phyloP scores from a whole-genome alignment of 495 filamentous ascomycete species.

The Penicillium alfredii region DNA sequence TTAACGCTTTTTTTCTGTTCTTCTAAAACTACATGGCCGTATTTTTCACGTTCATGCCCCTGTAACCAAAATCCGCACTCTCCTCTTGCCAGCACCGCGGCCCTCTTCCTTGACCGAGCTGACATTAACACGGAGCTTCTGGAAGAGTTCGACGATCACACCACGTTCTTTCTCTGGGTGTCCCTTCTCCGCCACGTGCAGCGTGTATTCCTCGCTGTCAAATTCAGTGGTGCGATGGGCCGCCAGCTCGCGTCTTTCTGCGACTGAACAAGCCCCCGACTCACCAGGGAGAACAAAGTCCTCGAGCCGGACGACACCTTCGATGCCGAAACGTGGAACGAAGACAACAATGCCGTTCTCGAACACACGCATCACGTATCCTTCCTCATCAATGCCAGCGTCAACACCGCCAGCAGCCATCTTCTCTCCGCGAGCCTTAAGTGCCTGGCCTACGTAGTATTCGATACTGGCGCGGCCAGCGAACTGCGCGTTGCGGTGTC shows the following conservation, averaged over 20 bases:
- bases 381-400: slow-evolving; percentile 66
- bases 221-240: slow-evolving; percentile 58
- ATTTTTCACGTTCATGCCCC: slow-evolving; percentile 13
- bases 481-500: slow-evolving; percentile 93
- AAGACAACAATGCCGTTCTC: slow-evolving; percentile 95
- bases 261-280: slow-evolving; percentile 26
- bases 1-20: slow-evolving; percentile 5
- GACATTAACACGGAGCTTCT: slow-evolving; percentile 80
- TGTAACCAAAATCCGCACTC: slow-evolving; percentile 39
- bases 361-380: slow-evolving; percentile 94
- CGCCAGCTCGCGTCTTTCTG: slow-evolving; percentile 36
- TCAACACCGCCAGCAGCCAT: slow-evolving; percentile 33
- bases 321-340: slow-evolving; percentile 91
- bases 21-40: slow-evolving; percentile 12
- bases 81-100: slow-evolving; percentile 80
- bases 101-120: slow-evolving; percentile 85
- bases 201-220: slow-evolving; percentile 75
- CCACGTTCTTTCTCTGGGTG: slow-evolving; percentile 46
- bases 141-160: slow-evolving; percentile 71
- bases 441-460: slow-evolving; percentile 94
- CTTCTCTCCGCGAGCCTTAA: slow-evolving; percentile 70
- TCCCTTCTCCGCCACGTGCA: slow-evolving; percentile 49
- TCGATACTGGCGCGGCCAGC: slow-evolving; percentile 89
- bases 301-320: slow-evolving; percentile 76
- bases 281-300: slow-evolving; percentile 75